phyloP scores from a whole-genome alignment of 73 alveolate species.

The Symbiodinium pilosum region DNA sequence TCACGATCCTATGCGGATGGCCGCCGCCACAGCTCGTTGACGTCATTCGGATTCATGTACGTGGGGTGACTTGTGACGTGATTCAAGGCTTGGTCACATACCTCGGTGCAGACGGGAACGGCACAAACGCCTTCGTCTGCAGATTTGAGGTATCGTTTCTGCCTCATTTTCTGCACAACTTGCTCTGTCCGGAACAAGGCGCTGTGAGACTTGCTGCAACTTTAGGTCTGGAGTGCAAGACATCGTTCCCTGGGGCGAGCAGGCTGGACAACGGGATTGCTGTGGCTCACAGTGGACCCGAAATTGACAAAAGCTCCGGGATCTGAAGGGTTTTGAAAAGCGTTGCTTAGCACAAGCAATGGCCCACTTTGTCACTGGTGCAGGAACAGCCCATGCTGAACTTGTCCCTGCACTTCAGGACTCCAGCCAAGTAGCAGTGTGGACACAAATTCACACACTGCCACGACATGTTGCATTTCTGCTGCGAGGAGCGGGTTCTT shows the following conservation, averaged over 20 bases:
- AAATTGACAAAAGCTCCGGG: too few species aligned
- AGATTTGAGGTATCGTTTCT: conserved; percentile 40
- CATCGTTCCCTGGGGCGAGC: conserved; percentile 83
- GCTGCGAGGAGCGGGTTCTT: conserved; percentile 48
- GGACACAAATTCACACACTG: too few species aligned
- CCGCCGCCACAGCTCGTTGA: background rate
- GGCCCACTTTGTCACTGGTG: background rate
- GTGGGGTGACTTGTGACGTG: too few species aligned
- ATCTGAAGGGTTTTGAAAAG: too few species aligned
- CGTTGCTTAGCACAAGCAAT: too few species aligned
- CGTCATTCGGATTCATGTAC: too few species aligned
- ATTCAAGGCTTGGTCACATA: background rate
- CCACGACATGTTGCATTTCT: background rate
- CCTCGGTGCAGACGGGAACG: conserved; percentile 24
- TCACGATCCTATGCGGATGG: background rate
- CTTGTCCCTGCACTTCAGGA: conserved; percentile 61
- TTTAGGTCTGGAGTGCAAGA: conserved; percentile 69
- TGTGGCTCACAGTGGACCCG: too few species aligned
- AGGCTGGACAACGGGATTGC: background rate
- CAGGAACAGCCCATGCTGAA: conserved; percentile 74
- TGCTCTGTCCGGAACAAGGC: background rate
- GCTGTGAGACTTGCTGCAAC: background rate
- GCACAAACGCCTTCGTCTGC: conserved; percentile 12
- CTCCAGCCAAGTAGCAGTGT: background rate
- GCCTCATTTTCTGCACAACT: background rate